These are phyloP conservation scores for Colletotrichum plurivorum DNA, from an alignment of 2,329 filamentous ascomycete genomes.

Conservation along the genomic window DNA sequence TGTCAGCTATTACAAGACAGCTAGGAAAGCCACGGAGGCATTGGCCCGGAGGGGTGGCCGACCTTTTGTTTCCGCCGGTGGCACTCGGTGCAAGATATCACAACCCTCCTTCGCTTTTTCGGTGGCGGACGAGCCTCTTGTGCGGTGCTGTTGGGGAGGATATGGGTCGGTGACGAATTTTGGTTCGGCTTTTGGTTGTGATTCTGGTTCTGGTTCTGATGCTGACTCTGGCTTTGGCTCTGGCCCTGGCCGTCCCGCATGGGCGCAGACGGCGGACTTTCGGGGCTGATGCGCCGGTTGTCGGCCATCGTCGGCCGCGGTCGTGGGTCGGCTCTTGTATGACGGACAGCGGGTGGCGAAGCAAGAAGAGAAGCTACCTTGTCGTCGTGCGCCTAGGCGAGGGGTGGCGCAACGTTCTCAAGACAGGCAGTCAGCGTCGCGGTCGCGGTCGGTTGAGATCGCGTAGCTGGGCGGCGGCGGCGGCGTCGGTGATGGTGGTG, in stretches of 20 bases:
- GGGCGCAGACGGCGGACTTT: slow-evolving; percentile 25
- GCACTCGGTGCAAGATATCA: slow-evolving; percentile 76
- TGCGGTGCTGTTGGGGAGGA: slow-evolving; percentile 4
- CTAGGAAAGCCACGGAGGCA: background rate
- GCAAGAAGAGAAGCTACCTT: background rate
- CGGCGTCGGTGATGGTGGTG: background rate
- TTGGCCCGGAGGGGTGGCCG: slow-evolving; percentile 7
- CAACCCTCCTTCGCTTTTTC: slow-evolving; percentile 71
- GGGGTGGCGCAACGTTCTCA: slow-evolving; percentile 14
- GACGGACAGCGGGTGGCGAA: background rate
- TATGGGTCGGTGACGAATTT: slow-evolving; percentile 25
- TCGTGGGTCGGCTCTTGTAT: background rate
- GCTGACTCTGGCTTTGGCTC: background rate
- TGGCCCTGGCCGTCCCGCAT: slow-evolving; percentile 23
- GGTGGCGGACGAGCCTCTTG: slow-evolving; percentile 54
- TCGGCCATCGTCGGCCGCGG: slow-evolving; percentile 32
- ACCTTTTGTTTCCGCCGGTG: slow-evolving; percentile 75
- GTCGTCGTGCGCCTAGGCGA: background rate
- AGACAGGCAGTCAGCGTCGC: slow-evolving; percentile 8
- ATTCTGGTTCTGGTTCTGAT: slow-evolving; percentile 5
- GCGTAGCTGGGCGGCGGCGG: too few relatives aligned
- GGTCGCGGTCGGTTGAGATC: slow-evolving; percentile 1
- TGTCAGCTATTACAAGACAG: slow-evolving; percentile 18
- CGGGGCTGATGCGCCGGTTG: slow-evolving; percentile 27
- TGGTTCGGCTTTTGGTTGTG: background rate